Evolutionary conservation across 1,284 basidiomycete species (phyloP).

Genomic region (Heterobasidion annosum): DNA sequence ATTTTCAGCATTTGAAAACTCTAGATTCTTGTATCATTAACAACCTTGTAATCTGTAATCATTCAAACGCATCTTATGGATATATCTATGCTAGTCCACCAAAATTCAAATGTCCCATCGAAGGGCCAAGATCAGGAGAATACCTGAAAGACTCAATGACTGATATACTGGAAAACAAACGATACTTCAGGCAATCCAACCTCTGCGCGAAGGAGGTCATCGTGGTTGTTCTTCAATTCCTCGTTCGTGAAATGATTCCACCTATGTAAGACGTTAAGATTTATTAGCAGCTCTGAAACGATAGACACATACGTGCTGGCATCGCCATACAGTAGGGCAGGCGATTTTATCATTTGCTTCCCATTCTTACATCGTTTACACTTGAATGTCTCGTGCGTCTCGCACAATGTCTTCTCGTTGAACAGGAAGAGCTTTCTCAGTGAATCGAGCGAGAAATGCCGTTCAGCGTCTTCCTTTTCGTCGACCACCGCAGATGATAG

Average conservation of each 20-base stretch:
- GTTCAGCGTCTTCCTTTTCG: slow-evolving; percentile 92
- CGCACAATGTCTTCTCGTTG: slow-evolving; percentile 82
- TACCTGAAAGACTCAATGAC: slow-evolving; percentile 34
- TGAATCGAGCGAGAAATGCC: slow-evolving; percentile 90
- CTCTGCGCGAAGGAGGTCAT: slow-evolving; percentile 91
- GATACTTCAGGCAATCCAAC: slow-evolving; percentile 79
- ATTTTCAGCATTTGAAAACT: not conserved
- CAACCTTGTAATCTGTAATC: too few relatives aligned
- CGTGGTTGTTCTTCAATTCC: slow-evolving; percentile 88
- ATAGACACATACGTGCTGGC: slow-evolving; percentile 79
- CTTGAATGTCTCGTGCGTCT: slow-evolving; percentile 98
- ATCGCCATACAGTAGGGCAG: slow-evolving; percentile 91
- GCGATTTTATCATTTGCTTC: slow-evolving; percentile 76
- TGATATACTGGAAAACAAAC: slow-evolving; percentile 89
- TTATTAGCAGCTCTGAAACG: not conserved
- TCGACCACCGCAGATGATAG: slow-evolving; percentile 97
- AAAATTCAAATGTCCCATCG: not conserved
- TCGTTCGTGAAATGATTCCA: slow-evolving; percentile 97
- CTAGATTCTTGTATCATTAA: too few relatives aligned
- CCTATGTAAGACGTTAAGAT: slow-evolving; percentile 30
- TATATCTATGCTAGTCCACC: not conserved
- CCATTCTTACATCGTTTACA: slow-evolving; percentile 92
- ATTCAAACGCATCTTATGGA: too few relatives aligned
- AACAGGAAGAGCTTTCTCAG: slow-evolving; percentile 90
- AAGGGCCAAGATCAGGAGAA: not conserved